Conservation (phyloP, 768 basidiomycete genomes). For the Naematelia encephala region DNA sequence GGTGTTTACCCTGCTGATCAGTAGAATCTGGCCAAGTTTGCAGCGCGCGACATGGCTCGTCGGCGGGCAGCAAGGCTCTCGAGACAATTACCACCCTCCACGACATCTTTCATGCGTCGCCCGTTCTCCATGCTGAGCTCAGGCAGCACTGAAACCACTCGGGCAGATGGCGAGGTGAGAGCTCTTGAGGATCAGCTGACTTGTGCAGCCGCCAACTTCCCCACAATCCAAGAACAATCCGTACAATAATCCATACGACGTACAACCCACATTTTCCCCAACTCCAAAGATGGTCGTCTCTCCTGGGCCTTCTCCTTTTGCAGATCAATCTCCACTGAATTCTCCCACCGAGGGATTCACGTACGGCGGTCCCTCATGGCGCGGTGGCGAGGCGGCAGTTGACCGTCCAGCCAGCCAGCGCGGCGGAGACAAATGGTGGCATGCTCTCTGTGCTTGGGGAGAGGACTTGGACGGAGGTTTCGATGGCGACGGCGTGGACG, state of each 20-base stretch:
- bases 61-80: constrained; percentile 34
- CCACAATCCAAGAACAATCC: constrained; percentile 8
- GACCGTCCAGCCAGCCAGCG: background rate
- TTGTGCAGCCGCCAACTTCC: constrained; percentile 9
- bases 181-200: background rate
- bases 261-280: constrained; percentile 20
- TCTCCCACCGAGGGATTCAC: constrained; percentile 21
- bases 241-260: constrained; percentile 28
- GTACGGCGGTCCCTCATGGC: constrained; percentile 37
- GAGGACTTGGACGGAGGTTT: constrained; percentile 46
- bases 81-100: constrained; percentile 15
- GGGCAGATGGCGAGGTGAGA: constrained; percentile 21
- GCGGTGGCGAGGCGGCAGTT: constrained; percentile 30
- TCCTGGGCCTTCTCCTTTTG: constrained; percentile 30
- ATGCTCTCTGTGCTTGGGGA: constrained; percentile 50
- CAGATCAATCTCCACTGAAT: constrained; percentile 24
- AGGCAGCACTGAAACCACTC: constrained; percentile 1
- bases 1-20: background rate
- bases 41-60: constrained; percentile 37
- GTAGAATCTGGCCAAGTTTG: constrained; percentile 41
- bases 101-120: constrained; percentile 20
- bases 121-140: constrained; percentile 21
- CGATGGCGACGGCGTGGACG: constrained; percentile 37
- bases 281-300: constrained; percentile 30
- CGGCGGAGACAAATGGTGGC: constrained; percentile 47